A percentile compares a stretch with the other conserved stretches of the same genome.
Evolutionary conservation across 352 stramenopile species (phyloP).

Genomic region (Globisporangium takayamanum): DNA sequence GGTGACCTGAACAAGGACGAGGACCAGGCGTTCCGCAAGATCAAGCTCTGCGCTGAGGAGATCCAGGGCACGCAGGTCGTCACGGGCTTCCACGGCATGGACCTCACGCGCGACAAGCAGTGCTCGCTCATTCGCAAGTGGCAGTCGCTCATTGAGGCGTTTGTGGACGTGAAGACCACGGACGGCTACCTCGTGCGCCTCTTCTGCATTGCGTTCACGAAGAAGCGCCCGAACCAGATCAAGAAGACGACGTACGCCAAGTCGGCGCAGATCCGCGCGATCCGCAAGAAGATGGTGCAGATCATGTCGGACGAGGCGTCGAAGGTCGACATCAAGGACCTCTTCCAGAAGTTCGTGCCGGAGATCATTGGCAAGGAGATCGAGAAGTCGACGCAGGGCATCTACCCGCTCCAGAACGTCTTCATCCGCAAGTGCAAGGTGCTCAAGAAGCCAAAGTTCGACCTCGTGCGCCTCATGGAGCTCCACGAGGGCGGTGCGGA

Average conservation of each 20-base stretch:
- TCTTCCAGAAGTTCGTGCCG: conserved; percentile 98
- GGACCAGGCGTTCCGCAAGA: conserved; percentile 97
- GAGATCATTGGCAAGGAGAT: conserved; percentile 98
- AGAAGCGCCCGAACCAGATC: conserved; percentile 98
- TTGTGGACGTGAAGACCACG: conserved; percentile 98
- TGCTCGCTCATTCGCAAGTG: conserved; percentile 99
- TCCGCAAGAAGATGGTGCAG: conserved; percentile 98
- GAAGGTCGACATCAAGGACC: conserved; percentile 98
- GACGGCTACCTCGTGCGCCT: conserved; percentile 99
- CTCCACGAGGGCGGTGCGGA: conserved; percentile 95
- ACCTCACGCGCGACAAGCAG: conserved; percentile 98
- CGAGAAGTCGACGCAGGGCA: conserved; percentile 94
- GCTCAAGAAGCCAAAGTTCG: conserved; percentile 99
- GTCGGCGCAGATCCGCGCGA: conserved; percentile 93
- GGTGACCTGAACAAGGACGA: conserved; percentile 99
- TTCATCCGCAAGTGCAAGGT: conserved; percentile 99
- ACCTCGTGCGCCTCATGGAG: conserved; percentile 99
- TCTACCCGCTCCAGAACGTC: conserved; percentile 99
- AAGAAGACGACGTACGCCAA: conserved; percentile 99
- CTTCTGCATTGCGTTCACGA: conserved; percentile 99
- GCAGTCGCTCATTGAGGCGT: conserved; percentile 98
- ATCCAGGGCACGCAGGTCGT: conserved; percentile 89
- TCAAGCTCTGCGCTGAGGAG: conserved; percentile 98
- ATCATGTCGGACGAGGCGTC: conserved; percentile 97
- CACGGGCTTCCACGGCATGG: conserved; percentile 90